Evolutionary conservation across 1,139 yeast species (phyloP).

Genomic region (Pichia sp.): DNA sequence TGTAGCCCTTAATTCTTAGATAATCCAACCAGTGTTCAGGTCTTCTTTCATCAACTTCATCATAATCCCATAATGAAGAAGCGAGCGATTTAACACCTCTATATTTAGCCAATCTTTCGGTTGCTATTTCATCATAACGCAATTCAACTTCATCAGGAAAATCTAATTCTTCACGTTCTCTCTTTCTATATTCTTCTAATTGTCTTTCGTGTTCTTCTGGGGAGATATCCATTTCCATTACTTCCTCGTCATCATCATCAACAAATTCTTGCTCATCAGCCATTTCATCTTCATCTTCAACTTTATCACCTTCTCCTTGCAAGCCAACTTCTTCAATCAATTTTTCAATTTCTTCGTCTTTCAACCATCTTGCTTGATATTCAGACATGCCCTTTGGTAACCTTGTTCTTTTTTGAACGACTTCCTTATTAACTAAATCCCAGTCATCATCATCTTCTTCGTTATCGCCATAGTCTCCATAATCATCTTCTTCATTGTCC

Average conservation of each 20-base stretch:
- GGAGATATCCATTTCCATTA: conserved; percentile 45
- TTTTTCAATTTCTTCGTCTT: conserved; percentile 47
- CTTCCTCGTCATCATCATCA: conserved; percentile 30
- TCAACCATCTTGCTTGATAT: conserved; percentile 89
- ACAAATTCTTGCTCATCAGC: conserved; percentile 32
- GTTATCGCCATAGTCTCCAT: conserved; percentile 31
- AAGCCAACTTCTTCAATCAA: conserved; percentile 52
- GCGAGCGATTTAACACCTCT: conserved; percentile 83
- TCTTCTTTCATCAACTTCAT: conserved; percentile 64
- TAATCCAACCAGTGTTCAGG: conserved; percentile 78
- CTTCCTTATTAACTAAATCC: conserved; percentile 37
- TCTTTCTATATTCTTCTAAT: conserved; percentile 57
- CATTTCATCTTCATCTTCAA: conserved; percentile 36
- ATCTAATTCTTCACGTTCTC: conserved; percentile 79
- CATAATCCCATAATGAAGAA: conserved; percentile 80
- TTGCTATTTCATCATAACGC: conserved; percentile 67
- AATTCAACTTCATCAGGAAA: conserved; percentile 95
- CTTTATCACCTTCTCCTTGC: conserved; percentile 37
- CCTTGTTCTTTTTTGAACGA: conserved; percentile 32
- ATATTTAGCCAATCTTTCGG: conserved; percentile 66
- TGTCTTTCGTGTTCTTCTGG: conserved; percentile 84
- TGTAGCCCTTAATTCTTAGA: conserved; percentile 68
- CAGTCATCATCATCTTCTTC: conserved; percentile 33
- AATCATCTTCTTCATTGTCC: conserved; percentile 36
- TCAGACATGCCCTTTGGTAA: conserved; percentile 89